These are phyloP conservation scores for Kurtzmaniella cleridarum DNA, from an alignment of 805 yeast species.

Conservation along the genomic window DNA sequence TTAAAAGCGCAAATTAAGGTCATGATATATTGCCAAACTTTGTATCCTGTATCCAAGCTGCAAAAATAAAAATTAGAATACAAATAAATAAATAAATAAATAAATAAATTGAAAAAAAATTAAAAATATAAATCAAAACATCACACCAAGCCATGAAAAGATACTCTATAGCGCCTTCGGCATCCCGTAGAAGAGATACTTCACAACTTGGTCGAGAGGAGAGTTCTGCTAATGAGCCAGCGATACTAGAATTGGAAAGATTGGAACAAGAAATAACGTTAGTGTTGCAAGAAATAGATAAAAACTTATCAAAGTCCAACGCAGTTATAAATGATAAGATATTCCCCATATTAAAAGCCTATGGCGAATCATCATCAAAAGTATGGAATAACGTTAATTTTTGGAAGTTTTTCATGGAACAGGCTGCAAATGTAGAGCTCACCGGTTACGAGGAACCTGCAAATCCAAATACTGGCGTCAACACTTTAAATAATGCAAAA, in stretches of 20 bases:
- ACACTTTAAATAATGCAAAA: constrained; percentile 16
- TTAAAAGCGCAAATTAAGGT: neutral
- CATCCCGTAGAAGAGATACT: constrained; percentile 27
- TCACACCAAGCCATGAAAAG: constrained; percentile 19
- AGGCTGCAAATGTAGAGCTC: constrained; percentile 62
- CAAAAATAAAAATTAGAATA: no score
- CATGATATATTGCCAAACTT: neutral
- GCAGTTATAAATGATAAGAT: constrained; percentile 61
- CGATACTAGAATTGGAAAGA: constrained; percentile 45
- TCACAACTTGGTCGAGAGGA: constrained; percentile 6
- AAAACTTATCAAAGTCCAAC: constrained; percentile 63
- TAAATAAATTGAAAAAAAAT: no score
- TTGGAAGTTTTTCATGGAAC: constrained; percentile 76
- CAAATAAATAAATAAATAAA: no score
- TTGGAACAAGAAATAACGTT: constrained; percentile 77
- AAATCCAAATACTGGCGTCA: constrained; percentile 15
- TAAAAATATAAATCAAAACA: neutral
- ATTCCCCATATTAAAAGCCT: constrained; percentile 61
- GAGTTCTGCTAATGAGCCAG: constrained; percentile 12
- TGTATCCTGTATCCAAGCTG: neutral
- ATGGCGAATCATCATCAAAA: constrained; percentile 50
- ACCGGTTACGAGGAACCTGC: constrained; percentile 45
- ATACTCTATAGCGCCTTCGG: constrained; percentile 30
- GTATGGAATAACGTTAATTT: constrained; percentile 66
- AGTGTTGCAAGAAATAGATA: constrained; percentile 73